Percentiles rank a stretch among this genome's conserved stretches.
These are phyloP conservation scores for Picea glauca DNA, from an alignment of 75 land plant species.

Conservation along the genomic window DNA sequence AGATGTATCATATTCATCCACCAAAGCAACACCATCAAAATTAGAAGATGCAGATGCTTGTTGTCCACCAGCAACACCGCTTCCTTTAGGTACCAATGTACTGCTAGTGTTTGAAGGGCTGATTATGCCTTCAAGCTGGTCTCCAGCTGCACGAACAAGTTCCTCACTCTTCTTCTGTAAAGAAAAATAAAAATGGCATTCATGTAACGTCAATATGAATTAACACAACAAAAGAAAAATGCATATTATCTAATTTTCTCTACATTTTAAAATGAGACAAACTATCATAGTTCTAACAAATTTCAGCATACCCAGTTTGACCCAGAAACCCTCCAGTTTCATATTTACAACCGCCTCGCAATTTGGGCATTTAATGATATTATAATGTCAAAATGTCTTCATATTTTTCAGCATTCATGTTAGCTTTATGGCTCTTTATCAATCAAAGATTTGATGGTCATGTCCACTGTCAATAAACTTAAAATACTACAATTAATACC, in stretches of 20 bases:
- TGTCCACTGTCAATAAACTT: too few relatives aligned
- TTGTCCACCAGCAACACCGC: conserved; percentile 4
- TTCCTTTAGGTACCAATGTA: conserved; percentile 39
- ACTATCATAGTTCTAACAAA: too few relatives aligned
- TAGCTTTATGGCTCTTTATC: too few relatives aligned
- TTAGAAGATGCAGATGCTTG: conserved; percentile 31
- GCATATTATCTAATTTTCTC: background rate
- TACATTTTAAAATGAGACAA: too few relatives aligned
- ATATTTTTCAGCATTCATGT: too few relatives aligned
- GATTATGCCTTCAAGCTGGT: conserved; percentile 44
- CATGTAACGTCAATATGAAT: background rate
- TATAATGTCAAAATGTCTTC: too few relatives aligned
- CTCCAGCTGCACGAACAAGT: conserved; percentile 68
- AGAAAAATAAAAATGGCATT: background rate
- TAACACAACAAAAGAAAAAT: background rate
- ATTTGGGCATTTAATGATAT: too few relatives aligned
- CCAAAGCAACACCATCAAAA: conserved; percentile 31
- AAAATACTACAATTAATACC: too few relatives aligned
- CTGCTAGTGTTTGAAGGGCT: conserved; percentile 28
- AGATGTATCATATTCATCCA: conserved; percentile 80
- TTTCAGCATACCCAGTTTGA: too few relatives aligned
- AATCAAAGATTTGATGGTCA: too few relatives aligned
- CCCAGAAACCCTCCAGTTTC: too few relatives aligned
- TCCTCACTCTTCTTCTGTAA: conserved; percentile 64
- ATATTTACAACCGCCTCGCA: too few relatives aligned